Conservation (phyloP, 1,139 yeast species). For the Protomyces arabidopsidicola region DNA sequence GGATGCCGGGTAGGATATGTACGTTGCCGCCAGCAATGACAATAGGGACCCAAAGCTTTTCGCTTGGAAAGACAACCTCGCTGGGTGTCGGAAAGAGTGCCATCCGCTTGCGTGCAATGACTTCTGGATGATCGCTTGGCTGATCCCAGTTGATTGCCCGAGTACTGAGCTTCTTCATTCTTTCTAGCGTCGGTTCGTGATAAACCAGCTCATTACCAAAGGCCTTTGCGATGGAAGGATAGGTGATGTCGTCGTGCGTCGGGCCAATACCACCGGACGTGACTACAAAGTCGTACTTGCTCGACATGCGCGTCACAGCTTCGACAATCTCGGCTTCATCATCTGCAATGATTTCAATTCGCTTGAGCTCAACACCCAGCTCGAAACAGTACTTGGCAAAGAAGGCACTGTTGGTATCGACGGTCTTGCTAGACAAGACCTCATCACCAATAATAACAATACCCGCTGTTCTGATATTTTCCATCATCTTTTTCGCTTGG, state of each 20-base stretch:
- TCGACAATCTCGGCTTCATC: constrained; percentile 60
- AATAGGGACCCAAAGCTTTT: constrained; percentile 75
- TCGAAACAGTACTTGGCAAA: constrained; percentile 68
- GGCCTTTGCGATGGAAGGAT: constrained; percentile 60
- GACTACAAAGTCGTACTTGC: constrained; percentile 60
- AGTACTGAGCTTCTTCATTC: constrained; percentile 53
- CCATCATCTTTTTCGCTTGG: neutral
- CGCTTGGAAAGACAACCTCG: constrained; percentile 52
- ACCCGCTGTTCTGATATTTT: constrained; percentile 38
- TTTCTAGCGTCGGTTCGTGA: constrained; percentile 54
- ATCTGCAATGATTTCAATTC: constrained; percentile 72
- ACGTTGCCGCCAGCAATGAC: constrained; percentile 60
- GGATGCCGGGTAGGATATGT: constrained; percentile 71
- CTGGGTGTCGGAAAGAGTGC: constrained; percentile 50
- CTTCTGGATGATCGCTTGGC: constrained; percentile 44
- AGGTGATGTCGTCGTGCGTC: constrained; percentile 85
- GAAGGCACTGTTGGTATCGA: constrained; percentile 67
- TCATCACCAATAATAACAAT: constrained; percentile 77
- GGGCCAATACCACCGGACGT: constrained; percentile 86
- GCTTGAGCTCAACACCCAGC: constrained; percentile 59
- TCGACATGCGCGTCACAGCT: constrained; percentile 49
- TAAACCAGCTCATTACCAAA: constrained; percentile 51
- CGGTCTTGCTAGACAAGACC: constrained; percentile 78
- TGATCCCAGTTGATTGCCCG: constrained; percentile 40
- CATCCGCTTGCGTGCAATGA: constrained; percentile 67